Conservation (phyloP, 2,329 filamentous ascomycete genomes). For the Herpomyces periplanetae region DNA sequence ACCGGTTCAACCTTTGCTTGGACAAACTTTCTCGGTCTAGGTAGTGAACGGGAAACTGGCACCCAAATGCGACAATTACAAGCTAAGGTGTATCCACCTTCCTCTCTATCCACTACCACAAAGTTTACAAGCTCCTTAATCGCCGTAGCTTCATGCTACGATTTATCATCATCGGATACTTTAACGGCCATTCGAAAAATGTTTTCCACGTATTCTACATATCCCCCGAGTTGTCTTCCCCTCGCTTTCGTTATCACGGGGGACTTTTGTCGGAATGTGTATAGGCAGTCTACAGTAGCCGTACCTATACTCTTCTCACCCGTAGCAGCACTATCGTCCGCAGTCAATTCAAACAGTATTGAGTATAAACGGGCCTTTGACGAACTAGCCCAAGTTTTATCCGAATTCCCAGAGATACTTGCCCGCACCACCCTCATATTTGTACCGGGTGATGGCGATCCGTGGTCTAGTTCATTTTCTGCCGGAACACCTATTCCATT, state of each 20-base stretch:
- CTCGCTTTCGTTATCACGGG: slow-evolving; percentile 47
- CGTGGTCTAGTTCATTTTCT: slow-evolving; percentile 62
- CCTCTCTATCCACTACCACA: no score
- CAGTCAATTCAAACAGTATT: slow-evolving; percentile 20
- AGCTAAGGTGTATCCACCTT: no score
- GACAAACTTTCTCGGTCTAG: slow-evolving; percentile 78
- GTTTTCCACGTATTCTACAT: slow-evolving; percentile 26
- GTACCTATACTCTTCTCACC: slow-evolving; percentile 20
- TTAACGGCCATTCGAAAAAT: slow-evolving; percentile 44
- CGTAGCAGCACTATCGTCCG: background rate
- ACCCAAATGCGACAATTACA: slow-evolving; percentile 40
- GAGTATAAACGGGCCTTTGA: slow-evolving; percentile 95
- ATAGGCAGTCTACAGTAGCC: no score
- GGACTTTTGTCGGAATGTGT: slow-evolving; percentile 26
- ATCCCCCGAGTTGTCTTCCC: slow-evolving; percentile 19
- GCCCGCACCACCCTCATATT: slow-evolving; percentile 53
- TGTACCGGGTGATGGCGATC: slow-evolving; percentile 80
- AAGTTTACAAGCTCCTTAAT: no score
- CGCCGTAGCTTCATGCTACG: no score
- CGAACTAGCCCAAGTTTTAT: slow-evolving; percentile 34
- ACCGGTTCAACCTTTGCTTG: slow-evolving; percentile 81
- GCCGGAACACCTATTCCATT: slow-evolving; percentile 28
- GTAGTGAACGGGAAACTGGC: slow-evolving; percentile 51
- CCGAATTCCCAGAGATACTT: slow-evolving; percentile 46
- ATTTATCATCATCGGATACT: no score